phyloP scores from a whole-genome alignment of 306 rosid species.

The Quillaja saponaria region DNA sequence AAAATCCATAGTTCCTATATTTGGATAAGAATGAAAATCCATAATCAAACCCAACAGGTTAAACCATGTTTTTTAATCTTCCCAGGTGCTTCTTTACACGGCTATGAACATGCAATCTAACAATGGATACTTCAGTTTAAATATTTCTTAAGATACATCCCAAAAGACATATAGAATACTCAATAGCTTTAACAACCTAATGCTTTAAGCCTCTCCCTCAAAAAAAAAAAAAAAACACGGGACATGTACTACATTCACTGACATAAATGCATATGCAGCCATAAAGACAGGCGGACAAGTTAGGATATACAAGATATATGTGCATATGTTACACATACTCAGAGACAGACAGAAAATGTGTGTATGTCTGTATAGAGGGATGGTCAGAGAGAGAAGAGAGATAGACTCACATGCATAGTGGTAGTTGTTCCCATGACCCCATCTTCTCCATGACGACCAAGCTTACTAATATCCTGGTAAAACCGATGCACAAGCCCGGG shows the following conservation, averaged over 20 bases:
- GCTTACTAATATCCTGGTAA: constrained; percentile 78
- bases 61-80: neutral
- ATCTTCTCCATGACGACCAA: constrained; percentile 68
- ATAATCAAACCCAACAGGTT: neutral
- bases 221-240: neutral
- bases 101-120: neutral
- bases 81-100: neutral
- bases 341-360: neutral
- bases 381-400: neutral
- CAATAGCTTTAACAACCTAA: neutral
- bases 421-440: constrained; percentile 72
- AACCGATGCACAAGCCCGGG: constrained; percentile 81
- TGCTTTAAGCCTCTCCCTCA: neutral
- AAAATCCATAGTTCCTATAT: neutral
- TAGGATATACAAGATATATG: neutral
- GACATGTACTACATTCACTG: neutral
- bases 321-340: neutral
- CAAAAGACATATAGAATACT: neutral
- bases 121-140: neutral
- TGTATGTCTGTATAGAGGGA: neutral
- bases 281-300: neutral
- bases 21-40: neutral
- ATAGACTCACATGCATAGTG: constrained; percentile 68
- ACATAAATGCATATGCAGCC: neutral
- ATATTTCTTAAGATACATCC: neutral